Evolutionary conservation across 2,329 filamentous ascomycete genomes (phyloP), one percentile per base, ranked within the genome.

Genomic region (Dactylonectria estremocensis): DNA sequence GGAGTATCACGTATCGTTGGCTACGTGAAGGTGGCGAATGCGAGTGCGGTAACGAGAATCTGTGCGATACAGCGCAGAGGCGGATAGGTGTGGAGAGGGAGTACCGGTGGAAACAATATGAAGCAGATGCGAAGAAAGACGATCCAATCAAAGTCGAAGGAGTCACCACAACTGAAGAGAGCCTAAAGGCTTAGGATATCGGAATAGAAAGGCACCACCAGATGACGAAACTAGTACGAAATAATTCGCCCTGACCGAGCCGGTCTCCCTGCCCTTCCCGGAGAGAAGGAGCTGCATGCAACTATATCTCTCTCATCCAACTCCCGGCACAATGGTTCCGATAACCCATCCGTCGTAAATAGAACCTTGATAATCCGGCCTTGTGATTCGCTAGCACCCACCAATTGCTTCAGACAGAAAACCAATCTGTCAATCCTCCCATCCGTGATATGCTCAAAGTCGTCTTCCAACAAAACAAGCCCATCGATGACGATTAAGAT

Each of bases 1-100:
- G 86, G 86, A 89, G 87, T 71, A 81, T 89, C 49, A 89, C 87
- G 2, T 89, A 87, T 71, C 82, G 87, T 0, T 89, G 87, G 87
- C 69, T 87, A 6, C 78, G 87, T 8, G 77, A 82, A 6, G 81
- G 82, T 0, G 82, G 77, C 1, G 79, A 80, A 11, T 89, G 87
- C 65, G 84, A 85, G 58, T 89, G 87, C 70, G 87, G 86, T 3
- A 77, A 88, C 67, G 68, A 80, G 28, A 80, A 80, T 65, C 75
- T 87, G 5, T 89, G 87, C 65, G 87, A 89, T 74, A 86, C 85
- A 18, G 85, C 85, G 8, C 85, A 87, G 77, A 72, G 78, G 31
- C 72, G 82, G 4, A 73, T 73, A 22, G 86, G 86, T 2, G 74
- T 86, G 3, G 84, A 86, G 76, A 82, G 81, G 64, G 86, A 86